These are phyloP conservation scores for Sordariomycetes sp. DNA, from an alignment of 2,329 filamentous ascomycete species.

Conservation along the genomic window DNA sequence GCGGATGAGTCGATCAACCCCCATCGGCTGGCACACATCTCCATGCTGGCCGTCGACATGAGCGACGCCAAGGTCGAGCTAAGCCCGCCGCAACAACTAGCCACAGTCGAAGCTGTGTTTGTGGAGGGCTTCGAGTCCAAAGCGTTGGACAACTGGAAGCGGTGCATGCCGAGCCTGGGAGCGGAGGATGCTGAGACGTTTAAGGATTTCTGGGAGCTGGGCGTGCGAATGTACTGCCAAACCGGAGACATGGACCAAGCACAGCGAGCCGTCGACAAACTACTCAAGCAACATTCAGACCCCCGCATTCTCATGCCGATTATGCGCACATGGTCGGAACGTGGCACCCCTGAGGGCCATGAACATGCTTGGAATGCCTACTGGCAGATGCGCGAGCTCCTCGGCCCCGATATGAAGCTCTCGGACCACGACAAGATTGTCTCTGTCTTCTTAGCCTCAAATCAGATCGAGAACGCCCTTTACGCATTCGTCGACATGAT, in stretches of 20 bases:
- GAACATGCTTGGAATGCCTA: slow-evolving; percentile 61
- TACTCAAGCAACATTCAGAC: slow-evolving; percentile 40
- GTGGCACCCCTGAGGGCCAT: slow-evolving; percentile 33
- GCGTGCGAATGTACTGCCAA: slow-evolving; percentile 54
- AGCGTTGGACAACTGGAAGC: slow-evolving; percentile 56
- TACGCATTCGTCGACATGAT: slow-evolving; percentile 87
- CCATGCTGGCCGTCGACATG: slow-evolving; percentile 57
- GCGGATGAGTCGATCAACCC: slow-evolving; percentile 38
- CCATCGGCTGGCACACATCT: slow-evolving; percentile 51
- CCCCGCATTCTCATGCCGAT: slow-evolving; percentile 55
- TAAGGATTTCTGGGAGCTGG: slow-evolving; percentile 53
- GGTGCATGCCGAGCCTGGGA: slow-evolving; percentile 43
- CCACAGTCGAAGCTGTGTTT: slow-evolving; percentile 61
- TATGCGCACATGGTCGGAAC: slow-evolving; percentile 56
- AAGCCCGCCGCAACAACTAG: slow-evolving; percentile 47
- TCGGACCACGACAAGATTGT: slow-evolving; percentile 70
- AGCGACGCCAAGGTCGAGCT: slow-evolving; percentile 46
- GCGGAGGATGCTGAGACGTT: slow-evolving; percentile 33
- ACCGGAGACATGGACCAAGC: slow-evolving; percentile 50
- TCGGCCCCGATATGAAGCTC: slow-evolving; percentile 55
- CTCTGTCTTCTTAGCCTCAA: slow-evolving; percentile 58
- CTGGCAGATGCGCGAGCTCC: slow-evolving; percentile 48
- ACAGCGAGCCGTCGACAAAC: slow-evolving; percentile 41
- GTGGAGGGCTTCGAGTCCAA: slow-evolving; percentile 49
- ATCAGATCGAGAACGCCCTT: slow-evolving; percentile 58